Base-by-base conservation (phyloP, 2,329 filamentous ascomycete genomes). In the Aspergillus ruber region DNA sequence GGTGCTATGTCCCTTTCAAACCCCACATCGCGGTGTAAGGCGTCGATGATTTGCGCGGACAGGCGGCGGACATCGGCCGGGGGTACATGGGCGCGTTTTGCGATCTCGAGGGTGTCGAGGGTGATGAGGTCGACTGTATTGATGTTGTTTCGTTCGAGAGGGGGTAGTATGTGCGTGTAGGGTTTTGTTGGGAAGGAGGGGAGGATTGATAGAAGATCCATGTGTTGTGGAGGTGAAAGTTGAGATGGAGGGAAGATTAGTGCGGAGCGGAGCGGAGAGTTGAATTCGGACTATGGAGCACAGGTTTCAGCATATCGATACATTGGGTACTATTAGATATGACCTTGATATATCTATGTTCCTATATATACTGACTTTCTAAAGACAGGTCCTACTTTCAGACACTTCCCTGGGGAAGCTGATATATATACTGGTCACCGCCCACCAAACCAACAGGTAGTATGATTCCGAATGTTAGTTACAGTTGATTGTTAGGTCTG, bases 71-170 rank as follows among this genome's bases (percentile, higher is more conserved):
- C 76, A 62, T 96, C 89, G 35, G 85, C 78, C 6, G 91, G 75
- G 2, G 91, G 89, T 15, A 95, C 76, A 54, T 85, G 84, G 43
- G 90, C 90, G 65, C 88, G 85, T 72, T 87, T 93, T 48, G 89
- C 89, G 55, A 97, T 81, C 62, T 95, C 86, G 51, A 84, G 76
- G 3, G 84, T 79, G 62, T 95, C 88, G 52, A 94, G 83, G 2
- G 88, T 88, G 59, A 98, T 78, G 43, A 98, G 79, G 65, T 98
- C 93, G 58, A 82, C 83, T 27, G 86, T 87, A 21, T 86, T 86
- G 63, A 98, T 75, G 44, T 78, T 76, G 59, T 87, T 82, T 65
- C 81, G 82, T 72, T 97, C 91, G 47, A 97, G 80, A 18, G 83
- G 82, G 2, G 88, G 84, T 27, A 96, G 72, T 42, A 96, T 82